Evolutionary conservation across 192 early-diverging fungal species (phyloP), one percentile per base, ranked within the genome.

Genomic region (Backusella sp.): DNA sequence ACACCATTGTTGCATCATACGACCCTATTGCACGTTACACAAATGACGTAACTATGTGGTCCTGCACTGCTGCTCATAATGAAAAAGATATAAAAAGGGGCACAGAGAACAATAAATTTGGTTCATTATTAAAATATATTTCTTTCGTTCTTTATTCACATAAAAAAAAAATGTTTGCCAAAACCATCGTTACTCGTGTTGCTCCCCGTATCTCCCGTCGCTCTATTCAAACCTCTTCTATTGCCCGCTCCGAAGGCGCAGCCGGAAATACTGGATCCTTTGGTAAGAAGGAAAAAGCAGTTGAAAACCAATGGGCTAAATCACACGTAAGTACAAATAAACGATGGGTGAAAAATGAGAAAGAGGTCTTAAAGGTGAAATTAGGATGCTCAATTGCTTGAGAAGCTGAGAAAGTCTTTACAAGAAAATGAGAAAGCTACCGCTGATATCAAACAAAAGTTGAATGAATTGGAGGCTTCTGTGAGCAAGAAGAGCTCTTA

Each of bases 201-300:
- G 46, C 46, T n/a, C 46, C 69, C 23, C 23, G 23, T 70, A 26
- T 70, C 23, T 35, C 36, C 23, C 69, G 69, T 28, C 69, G 69
- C 26, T 26, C 36, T 70, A n/a, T 70, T 7, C 69, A 70, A 37
- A 70, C 69, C 6, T 41, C 69, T 21, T 41, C 36, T 37, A 41
- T 42, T 70, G 69, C 69, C 39, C 30, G 23, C 7, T 41, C 36
- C 21, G 69, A 70, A n/a, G 69, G 69, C 6, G 41, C 69, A 6
- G 19, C 46, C n/a, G 46, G 46, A 49, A 49, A n/a, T 17, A 49
- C 46, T n/a, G 46, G 46, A n/a, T 49, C 66, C 17, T 36, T 68
- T 68, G 66, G 66, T 68, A 36, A 68, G 32, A 68, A 36, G n/a
- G 66, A 68, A 68, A 68, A 68, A n/a, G 66, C 66, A 36, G 66